Base-by-base conservation (phyloP, 2,329 filamentous ascomycete species). In the Colletotrichum chrysophilum region DNA sequence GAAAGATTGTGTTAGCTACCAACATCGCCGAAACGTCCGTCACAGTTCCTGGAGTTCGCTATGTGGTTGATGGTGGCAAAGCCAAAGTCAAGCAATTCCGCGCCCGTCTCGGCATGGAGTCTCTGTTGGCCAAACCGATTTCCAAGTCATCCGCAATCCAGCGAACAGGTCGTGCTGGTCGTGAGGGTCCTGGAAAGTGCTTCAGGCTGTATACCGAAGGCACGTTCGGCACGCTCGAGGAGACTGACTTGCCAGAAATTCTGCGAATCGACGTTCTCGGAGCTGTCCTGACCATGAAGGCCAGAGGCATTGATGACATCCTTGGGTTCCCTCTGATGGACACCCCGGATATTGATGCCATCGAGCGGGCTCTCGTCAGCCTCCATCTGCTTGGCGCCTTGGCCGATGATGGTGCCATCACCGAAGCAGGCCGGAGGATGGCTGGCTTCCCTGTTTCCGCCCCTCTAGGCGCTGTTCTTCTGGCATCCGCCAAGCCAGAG, bases 11-110 rank as follows among this genome's bases (percentile, higher is more conserved):
- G 0, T 87, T 99, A 1, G 94, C 96, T 0, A 99, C 97, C 16
- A 99, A 99, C 81, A 98, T 99, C 80, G 97, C 97, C n/a, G 97
- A 99, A 84, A 98, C 97, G 0, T 98, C 97, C 2, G 94, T 99
- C 75, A 99, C 97, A 0, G 96, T 99, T 0, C 94, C 96, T 0
- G 97, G 97, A 3, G 96, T 99, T 8, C 92, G 95, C 6, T 97
- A 94, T 79, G 96, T 99, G 12, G 90, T 99, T 24, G 97, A 99
- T 82, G 94, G 94, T 71, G 97, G 97, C 61, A 98, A 98, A 81
- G 95, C 94, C 10, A 99, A 99, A 83, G 91, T 97, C 78, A 98
- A 98, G 85, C 94, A 98, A 78, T 99, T 96, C 82, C 93, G 96
- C 16, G 91, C 94, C 18, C 91, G 93, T 1, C 89, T 98, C 0